Evolutionary conservation across 331 rosid species (phyloP), one percentile per base, ranked within the genome.

Genomic region (Malus hybrid): DNA sequence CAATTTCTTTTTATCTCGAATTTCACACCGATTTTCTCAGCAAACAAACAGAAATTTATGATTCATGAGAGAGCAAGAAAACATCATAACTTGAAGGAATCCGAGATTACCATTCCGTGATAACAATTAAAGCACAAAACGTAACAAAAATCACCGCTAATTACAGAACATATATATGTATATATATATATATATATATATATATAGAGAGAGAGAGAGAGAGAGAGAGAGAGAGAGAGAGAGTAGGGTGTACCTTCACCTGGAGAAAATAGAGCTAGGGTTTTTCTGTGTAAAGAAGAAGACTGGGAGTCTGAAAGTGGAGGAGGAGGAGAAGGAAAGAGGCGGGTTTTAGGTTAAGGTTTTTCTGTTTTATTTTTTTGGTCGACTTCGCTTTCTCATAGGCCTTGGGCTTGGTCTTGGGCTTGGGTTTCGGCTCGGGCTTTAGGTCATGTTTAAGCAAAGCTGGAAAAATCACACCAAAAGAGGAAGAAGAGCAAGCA

Each of bases 221-320:
- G 46, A 39, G 46, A 22, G 24, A 22, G 24, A 22, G 1, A 55
- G 22, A 34, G 54, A 36, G 19, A 13, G 24, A 7, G 7, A 67
- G 24, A 52, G 0, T 24, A 24, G 74, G 13, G 63, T 18, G 31
- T 54, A 70, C 74, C 74, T 29, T 70, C 7, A 70, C 64, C 31
- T 29, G 74, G 61, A 70, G 64, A 69, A 48, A 65, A 55, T 24
- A 69, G 73, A 69, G 64, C 64, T 70, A n/a, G 36, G 73, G 63
- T 16, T 50, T 69, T 50, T 44, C 19, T 33, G 19, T 29, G 63
- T 18, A 3, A 27, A 13, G 66, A 27, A 7, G 46, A 54, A 31
- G 28, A 32, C 19, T 10, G 34, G 10, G 44, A 44, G 59, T n/a
- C 46, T n/a, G 61, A 6, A 7, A 10, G 48, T 4, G 69, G 7